Percentiles rank a stretch among this genome's conserved stretches.
These are phyloP conservation scores for Magnusiomyces magnusii DNA, from an alignment of 1,139 yeast species.

Conservation along the genomic window DNA sequence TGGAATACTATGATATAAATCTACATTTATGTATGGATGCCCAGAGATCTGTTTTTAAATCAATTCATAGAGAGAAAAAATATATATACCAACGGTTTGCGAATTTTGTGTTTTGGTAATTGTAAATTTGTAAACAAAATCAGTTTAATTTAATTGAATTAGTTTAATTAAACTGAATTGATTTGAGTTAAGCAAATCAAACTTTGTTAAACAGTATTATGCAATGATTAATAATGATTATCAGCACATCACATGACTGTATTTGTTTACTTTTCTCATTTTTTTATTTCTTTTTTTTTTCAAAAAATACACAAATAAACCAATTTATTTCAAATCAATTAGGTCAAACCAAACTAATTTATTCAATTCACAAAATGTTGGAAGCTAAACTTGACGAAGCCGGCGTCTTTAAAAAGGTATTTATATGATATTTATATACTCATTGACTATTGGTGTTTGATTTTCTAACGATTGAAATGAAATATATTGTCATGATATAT, in stretches of 20 bases:
- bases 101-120: too few species aligned
- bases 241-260: background rate
- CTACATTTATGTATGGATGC: too few species aligned
- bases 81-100: too few species aligned
- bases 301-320: too few species aligned
- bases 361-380: conserved; percentile 47
- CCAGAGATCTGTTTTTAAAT: too few species aligned
- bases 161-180: too few species aligned
- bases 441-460: background rate
- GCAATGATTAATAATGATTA: background rate
- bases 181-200: background rate
- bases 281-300: background rate
- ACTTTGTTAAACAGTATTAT: background rate
- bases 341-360: background rate
- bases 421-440: background rate
- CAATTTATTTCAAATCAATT: background rate
- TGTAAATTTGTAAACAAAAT: too few species aligned
- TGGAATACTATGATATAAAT: too few species aligned
- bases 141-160: too few species aligned
- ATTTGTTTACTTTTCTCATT: background rate
- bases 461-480: too few species aligned
- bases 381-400: conserved; percentile 98
- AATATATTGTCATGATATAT: background rate
- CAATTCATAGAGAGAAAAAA: too few species aligned
- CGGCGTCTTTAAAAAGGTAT: conserved; percentile 69